Evolutionary conservation across 768 basidiomycete species (phyloP).

Genomic region (Sutorius australiensis): DNA sequence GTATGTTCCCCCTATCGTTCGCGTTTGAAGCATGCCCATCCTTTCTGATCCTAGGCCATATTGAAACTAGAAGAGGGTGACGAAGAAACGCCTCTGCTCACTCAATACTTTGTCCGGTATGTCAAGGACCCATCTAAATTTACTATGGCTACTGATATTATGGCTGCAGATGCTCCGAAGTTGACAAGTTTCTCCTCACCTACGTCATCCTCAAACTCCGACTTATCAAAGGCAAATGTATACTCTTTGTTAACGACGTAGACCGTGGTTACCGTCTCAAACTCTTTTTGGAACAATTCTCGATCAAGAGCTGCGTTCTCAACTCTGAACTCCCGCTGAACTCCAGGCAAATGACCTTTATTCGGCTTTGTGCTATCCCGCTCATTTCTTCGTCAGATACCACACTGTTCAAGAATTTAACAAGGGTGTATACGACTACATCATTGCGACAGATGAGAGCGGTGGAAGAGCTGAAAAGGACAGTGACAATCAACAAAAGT

Average conservation of each 20-base stretch:
- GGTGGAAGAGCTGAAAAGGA: slow-evolving; percentile 51
- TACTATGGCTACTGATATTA: not conserved
- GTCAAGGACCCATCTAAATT: slow-evolving; percentile 14
- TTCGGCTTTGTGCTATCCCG: not conserved
- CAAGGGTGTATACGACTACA: slow-evolving; percentile 96
- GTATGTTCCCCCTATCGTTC: slow-evolving; percentile 42
- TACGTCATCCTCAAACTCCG: slow-evolving; percentile 97
- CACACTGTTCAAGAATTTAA: slow-evolving; percentile 99
- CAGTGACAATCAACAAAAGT: slow-evolving; percentile 42
- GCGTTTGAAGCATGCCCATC: not conserved
- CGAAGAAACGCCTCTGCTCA: slow-evolving; percentile 75
- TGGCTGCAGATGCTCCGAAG: slow-evolving; percentile 71
- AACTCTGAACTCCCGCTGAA: slow-evolving; percentile 96
- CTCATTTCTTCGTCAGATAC: slow-evolving; percentile 49
- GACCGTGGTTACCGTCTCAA: slow-evolving; percentile 94
- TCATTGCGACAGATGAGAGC: slow-evolving; percentile 95
- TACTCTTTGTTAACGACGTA: slow-evolving; percentile 94
- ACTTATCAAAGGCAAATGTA: slow-evolving; percentile 93
- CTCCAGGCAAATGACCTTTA: slow-evolving; percentile 54
- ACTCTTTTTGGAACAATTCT: slow-evolving; percentile 97
- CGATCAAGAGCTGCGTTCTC: slow-evolving; percentile 91
- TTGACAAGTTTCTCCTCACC: slow-evolving; percentile 93
- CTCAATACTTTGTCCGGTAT: slow-evolving; percentile 80
- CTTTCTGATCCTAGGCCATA: slow-evolving; percentile 54
- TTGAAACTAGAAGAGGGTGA: slow-evolving; percentile 85